Base-by-base conservation (phyloP, 192 early-diverging fungal species). In the Phlyctochytrium arcticum region DNA sequence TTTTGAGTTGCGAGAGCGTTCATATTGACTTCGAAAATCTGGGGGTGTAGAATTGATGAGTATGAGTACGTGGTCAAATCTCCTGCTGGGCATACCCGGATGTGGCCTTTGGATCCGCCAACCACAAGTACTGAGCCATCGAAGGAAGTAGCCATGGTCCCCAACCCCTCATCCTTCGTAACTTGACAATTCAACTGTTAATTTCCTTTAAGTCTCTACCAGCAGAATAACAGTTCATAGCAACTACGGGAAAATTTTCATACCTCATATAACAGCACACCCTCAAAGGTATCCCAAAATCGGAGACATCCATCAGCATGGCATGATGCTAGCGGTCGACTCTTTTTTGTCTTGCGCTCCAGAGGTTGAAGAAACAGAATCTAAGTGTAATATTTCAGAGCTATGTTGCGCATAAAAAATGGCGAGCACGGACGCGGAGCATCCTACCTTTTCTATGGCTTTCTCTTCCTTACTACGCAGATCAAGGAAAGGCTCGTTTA, bases 251-350 rank as follows among this genome's bases (percentile, higher is more conserved):
- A 0, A 44, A 2, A 44, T 19, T 44, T 12, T 44, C 37, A 42
- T 23, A 82, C 75, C 65, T 85, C 83, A 48, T 67, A 73, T 9
- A 85, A 48, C 75, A 85, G 68, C 2, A 19, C 44, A 6, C 74
- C 79, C 9, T 83, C 75, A 26, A 72, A 67, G 2, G 77, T 66
- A 65, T 85, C 81, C 83, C 83, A 85, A 44, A 80, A 67, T 51
- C 83, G 47, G 24, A 85, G 42, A 63, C 72, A 70, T 4, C 83
- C 83, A 73, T 85, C 80, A 6, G 80, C 74, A 68, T 82, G 76
- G 46, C 76, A 78, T 1, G 79, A 77, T 17, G 77, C 62, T n/a
- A 81, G 62, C 4, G 26, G 75, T 70, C 32, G 64, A 32, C 36
- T 67, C 53, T 26, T 53, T 49, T 53, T 64, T 36, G 58, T 34